Percentiles rank a stretch among this genome's conserved stretches.
Conservation (phyloP, 352 stramenopile species). For the Phytophthora chlamydospora region DNA sequence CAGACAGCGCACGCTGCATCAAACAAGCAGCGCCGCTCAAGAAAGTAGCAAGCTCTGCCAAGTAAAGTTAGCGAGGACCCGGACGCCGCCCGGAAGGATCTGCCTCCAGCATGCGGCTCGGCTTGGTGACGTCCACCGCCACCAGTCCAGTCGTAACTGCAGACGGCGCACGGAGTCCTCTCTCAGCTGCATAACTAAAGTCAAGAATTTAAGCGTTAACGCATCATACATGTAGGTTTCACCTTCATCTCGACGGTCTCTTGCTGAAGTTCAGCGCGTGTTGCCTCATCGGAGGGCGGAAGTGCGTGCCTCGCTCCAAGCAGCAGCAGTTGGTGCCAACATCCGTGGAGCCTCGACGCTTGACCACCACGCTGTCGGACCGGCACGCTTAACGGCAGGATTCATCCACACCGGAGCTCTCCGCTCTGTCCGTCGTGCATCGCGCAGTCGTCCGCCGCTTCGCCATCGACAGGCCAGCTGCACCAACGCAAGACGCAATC, state of each 20-base stretch:
- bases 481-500: slow-evolving; percentile 5
- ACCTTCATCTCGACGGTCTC: slow-evolving; percentile 10
- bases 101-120: slow-evolving; percentile 10
- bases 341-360: no score
- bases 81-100: slow-evolving; percentile 14
- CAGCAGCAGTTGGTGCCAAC: no score
- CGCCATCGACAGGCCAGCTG: neutral
- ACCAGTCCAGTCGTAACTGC: slow-evolving; percentile 16
- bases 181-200: slow-evolving; percentile 20
- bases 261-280: slow-evolving; percentile 16
- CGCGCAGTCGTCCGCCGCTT: slow-evolving; percentile 8
- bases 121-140: neutral
- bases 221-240: slow-evolving; percentile 10
- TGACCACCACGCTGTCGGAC: slow-evolving; percentile 11
- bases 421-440: slow-evolving; percentile 20
- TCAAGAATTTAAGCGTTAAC: slow-evolving; percentile 30
- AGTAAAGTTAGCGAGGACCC: slow-evolving; percentile 17
- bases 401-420: slow-evolving; percentile 28
- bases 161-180: neutral
- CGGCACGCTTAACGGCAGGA: slow-evolving; percentile 14
- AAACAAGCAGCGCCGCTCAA: neutral
- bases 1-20: neutral
- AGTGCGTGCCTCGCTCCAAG: no score
- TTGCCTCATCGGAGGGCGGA: slow-evolving; percentile 5
- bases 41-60: slow-evolving; percentile 11